Evolutionary conservation across 805 yeast species (phyloP).

Genomic region (Teunomyces gatunensis): DNA sequence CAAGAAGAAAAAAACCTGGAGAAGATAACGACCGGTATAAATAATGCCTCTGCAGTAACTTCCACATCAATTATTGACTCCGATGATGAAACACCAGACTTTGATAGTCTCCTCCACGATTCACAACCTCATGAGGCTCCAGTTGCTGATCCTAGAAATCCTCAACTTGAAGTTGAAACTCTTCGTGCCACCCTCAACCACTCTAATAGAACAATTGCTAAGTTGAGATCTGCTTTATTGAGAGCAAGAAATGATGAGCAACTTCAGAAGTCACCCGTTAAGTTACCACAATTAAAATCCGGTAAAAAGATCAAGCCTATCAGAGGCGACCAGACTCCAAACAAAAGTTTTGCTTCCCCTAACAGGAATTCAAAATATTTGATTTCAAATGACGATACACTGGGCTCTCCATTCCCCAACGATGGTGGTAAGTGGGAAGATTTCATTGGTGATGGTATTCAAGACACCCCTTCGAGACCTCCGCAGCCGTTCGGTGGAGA

Average conservation of each 20-base stretch:
- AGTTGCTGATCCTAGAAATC: constrained; percentile 35
- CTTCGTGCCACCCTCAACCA: constrained; percentile 60
- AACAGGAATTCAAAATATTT: constrained; percentile 35
- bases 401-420: constrained; percentile 15
- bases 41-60: constrained; percentile 3
- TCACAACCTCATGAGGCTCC: constrained; percentile 23
- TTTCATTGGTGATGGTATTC: constrained; percentile 29
- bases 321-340: constrained; percentile 13
- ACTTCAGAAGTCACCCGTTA: constrained; percentile 15
- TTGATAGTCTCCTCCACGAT: constrained; percentile 33
- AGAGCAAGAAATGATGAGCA: constrained; percentile 43
- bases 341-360: constrained; percentile 31
- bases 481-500: constrained; percentile 16
- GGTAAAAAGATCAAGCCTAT: constrained; percentile 15
- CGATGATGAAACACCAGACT: constrained; percentile 30
- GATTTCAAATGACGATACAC: constrained; percentile 25
- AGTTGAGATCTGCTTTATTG: constrained; percentile 49
- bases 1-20: constrained; percentile 14
- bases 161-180: constrained; percentile 62
- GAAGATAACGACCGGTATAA: not conserved
- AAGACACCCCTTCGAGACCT: constrained; percentile 20
- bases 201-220: constrained; percentile 62
- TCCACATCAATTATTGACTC: constrained; percentile 25
- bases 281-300: constrained; percentile 6
- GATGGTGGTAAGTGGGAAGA: constrained; percentile 38